Percentiles rank a stretch among this genome's conserved stretches.
phyloP scores from a whole-genome alignment of 2,329 filamentous ascomycete genomes.

The Botryotinia convoluta region DNA sequence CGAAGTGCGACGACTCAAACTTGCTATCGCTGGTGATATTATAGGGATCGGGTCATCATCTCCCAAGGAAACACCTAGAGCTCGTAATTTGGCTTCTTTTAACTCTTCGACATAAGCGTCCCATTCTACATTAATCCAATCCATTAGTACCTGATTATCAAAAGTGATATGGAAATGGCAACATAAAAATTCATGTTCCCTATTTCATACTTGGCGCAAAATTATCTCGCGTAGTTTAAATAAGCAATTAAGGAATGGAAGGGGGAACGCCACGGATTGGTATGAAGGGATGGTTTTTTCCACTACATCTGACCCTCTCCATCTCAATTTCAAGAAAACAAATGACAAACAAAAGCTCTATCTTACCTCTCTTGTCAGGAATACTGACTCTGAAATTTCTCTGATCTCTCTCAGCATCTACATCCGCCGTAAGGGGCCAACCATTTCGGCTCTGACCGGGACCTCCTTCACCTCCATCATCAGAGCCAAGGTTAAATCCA shows the following conservation, averaged over 20 bases:
- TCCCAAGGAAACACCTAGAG: constrained; percentile 80
- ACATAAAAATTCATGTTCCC: not conserved
- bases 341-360: not conserved
- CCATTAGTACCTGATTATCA: constrained; percentile 21
- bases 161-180: not conserved
- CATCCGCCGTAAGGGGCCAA: constrained; percentile 63
- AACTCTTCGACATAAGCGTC: constrained; percentile 78
- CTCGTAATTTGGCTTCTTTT: constrained; percentile 87
- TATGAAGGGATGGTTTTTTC: not conserved
- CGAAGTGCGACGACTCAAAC: constrained; percentile 64
- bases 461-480: constrained; percentile 25
- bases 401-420: constrained; percentile 53
- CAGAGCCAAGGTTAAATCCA: constrained; percentile 64
- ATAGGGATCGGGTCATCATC: constrained; percentile 66
- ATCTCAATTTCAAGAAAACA: not conserved
- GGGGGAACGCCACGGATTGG: not conserved
- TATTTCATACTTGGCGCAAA: not conserved
- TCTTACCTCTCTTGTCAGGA: constrained; percentile 47
- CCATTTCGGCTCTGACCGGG: constrained; percentile 60
- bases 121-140: constrained; percentile 48
- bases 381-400: constrained; percentile 61
- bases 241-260: constrained; percentile 11
- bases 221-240: constrained; percentile 8
- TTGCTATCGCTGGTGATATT: constrained; percentile 63
- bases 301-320: not conserved